A percentile compares a stretch with the other conserved stretches of the same genome.
Evolutionary conservation across 169 alveolate genomes (phyloP).

Genomic region (Plasmodium knowlesi): DNA sequence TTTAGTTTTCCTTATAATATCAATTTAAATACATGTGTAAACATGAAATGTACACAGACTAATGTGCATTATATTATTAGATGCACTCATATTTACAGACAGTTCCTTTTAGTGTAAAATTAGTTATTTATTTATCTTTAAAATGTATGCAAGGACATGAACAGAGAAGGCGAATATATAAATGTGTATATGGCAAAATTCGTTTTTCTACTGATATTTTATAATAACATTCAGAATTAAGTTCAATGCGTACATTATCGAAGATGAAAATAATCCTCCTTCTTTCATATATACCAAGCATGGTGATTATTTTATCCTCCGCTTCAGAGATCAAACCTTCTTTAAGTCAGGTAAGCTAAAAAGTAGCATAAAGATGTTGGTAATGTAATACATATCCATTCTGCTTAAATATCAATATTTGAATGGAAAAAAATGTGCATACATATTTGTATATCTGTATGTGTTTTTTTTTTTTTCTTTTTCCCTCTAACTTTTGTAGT

Average conservation of each 20-base stretch:
- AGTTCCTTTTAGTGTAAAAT: neutral
- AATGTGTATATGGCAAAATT: neutral
- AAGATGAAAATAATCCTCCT: conserved; percentile 7
- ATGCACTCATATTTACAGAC: neutral
- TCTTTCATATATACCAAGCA: neutral
- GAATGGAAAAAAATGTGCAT: neutral
- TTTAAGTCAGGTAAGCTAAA: neutral
- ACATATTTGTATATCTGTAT: neutral
- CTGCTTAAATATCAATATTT: neutral
- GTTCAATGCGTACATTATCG: neutral
- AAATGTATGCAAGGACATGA: neutral
- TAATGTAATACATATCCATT: neutral
- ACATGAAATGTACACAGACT: neutral
- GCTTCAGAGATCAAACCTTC: neutral
- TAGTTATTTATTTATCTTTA: neutral
- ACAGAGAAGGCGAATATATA: neutral
- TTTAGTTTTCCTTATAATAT: no score
- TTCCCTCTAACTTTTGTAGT: neutral
- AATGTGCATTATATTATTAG: neutral
- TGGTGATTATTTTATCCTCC: neutral
- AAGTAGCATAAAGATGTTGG: neutral
- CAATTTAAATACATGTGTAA: neutral
- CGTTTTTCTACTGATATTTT: neutral
- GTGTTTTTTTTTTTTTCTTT: neutral
- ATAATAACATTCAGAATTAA: neutral